Evolutionary conservation across 495 filamentous ascomycete genomes (phyloP).

Genomic region (Jackrogersella multiformis): DNA sequence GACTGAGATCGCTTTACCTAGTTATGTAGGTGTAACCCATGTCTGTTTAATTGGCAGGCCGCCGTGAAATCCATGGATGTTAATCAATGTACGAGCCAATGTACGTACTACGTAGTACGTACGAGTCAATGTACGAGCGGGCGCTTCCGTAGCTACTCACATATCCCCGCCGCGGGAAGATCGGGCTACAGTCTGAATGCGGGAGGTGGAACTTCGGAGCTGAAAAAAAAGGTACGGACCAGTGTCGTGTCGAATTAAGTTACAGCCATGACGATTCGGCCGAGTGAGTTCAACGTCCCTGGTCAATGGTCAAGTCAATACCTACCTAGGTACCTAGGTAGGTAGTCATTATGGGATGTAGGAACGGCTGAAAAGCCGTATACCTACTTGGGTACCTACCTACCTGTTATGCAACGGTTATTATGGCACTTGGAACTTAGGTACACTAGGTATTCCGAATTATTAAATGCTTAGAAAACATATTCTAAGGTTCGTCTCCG

Average conservation of each 20-base stretch:
- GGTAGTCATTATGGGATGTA: neutral
- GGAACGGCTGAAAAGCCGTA: conserved; percentile 11
- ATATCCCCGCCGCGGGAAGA: conserved; percentile 37
- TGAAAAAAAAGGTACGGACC: conserved; percentile 34
- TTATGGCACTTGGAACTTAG: conserved; percentile 1
- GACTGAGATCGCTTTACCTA: conserved; percentile 11
- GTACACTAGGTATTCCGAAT: conserved; percentile 3
- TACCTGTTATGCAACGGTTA: conserved; percentile 2
- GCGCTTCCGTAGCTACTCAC: conserved; percentile 28
- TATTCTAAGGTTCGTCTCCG: conserved; percentile 6
- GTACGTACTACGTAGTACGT: too few species aligned
- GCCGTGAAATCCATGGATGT: neutral
- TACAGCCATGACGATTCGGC: conserved; percentile 29
- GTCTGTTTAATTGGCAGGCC: neutral
- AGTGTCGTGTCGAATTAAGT: conserved; percentile 17
- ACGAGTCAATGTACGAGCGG: conserved; percentile 38
- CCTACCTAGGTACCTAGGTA: neutral
- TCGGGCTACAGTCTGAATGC: conserved; percentile 37
- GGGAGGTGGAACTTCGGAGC: conserved; percentile 36
- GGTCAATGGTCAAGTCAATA: conserved; percentile 2
- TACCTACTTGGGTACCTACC: too few species aligned
- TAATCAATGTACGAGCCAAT: conserved; percentile 3
- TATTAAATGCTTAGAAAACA: neutral
- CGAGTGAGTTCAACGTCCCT: conserved; percentile 10
- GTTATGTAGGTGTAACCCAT: neutral